These are phyloP conservation scores for Diaporthe destruens DNA, from an alignment of 2,329 filamentous ascomycete genomes.

Conservation along the genomic window DNA sequence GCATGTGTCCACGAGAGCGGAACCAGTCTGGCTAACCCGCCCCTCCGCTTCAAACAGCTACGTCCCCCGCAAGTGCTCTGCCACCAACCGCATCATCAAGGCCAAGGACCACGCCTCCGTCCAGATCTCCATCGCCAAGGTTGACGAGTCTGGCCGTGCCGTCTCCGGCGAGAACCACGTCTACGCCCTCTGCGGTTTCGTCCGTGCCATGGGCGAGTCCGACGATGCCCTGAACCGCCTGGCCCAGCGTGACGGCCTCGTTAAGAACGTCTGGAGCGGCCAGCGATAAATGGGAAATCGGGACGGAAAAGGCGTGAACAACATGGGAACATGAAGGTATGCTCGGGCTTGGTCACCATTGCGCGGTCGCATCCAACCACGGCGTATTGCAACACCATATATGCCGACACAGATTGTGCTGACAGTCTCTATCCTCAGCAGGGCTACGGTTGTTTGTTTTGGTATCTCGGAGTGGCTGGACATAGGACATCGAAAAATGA, in stretches of 20 bases:
- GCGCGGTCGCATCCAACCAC: not conserved
- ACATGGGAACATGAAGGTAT: slow-evolving; percentile 45
- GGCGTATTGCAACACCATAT: too few relatives aligned
- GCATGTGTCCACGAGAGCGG: slow-evolving; percentile 1
- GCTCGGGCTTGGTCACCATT: not conserved
- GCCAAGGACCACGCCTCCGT: slow-evolving; percentile 99
- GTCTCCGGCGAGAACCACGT: slow-evolving; percentile 95
- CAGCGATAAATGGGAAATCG: slow-evolving; percentile 63
- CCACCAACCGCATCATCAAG: slow-evolving; percentile 99
- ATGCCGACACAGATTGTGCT: not conserved
- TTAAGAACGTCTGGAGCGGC: slow-evolving; percentile 97
- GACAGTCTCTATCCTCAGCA: slow-evolving; percentile 18
- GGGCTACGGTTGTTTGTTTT: slow-evolving; percentile 41
- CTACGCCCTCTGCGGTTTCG: slow-evolving; percentile 97
- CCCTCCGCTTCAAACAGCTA: slow-evolving; percentile 69
- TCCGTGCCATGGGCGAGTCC: slow-evolving; percentile 97
- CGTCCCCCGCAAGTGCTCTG: slow-evolving; percentile 98
- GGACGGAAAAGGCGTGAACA: slow-evolving; percentile 43
- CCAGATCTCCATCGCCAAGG: slow-evolving; percentile 96
- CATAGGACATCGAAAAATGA: slow-evolving; percentile 40
- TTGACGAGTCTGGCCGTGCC: slow-evolving; percentile 98
- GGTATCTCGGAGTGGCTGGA: slow-evolving; percentile 42
- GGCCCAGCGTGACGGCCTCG: slow-evolving; percentile 92
- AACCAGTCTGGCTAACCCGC: slow-evolving; percentile 46
- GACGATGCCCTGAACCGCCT: slow-evolving; percentile 97